phyloP scores from a whole-genome alignment of 805 yeast species.

The Candida hispaniensis region DNA sequence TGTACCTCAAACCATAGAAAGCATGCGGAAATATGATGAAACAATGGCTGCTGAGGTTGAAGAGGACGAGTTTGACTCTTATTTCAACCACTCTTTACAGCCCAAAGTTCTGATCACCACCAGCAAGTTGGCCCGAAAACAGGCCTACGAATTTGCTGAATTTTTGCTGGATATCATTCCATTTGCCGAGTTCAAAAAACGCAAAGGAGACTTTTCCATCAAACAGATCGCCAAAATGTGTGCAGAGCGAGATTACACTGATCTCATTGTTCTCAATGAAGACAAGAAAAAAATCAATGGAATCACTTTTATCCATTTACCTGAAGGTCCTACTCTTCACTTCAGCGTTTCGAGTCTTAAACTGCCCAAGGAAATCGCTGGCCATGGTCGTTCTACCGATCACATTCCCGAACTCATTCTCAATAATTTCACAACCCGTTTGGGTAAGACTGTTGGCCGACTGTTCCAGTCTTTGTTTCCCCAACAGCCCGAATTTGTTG shows the following conservation, averaged over 20 bases:
- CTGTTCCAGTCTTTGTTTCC: slow-evolving; percentile 89
- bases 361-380: slow-evolving; percentile 63
- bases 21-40: slow-evolving; percentile 78
- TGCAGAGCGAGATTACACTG: slow-evolving; percentile 74
- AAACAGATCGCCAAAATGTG: slow-evolving; percentile 81
- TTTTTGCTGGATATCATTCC: slow-evolving; percentile 76
- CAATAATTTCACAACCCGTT: slow-evolving; percentile 83
- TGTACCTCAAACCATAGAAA: slow-evolving; percentile 73
- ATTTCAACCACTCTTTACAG: slow-evolving; percentile 42
- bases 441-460: slow-evolving; percentile 89
- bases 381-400: slow-evolving; percentile 84
- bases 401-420: slow-evolving; percentile 87
- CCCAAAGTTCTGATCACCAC: slow-evolving; percentile 91
- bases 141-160: slow-evolving; percentile 86
- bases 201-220: slow-evolving; percentile 75
- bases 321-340: slow-evolving; percentile 91
- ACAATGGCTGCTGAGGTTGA: slow-evolving; percentile 44
- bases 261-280: slow-evolving; percentile 81
- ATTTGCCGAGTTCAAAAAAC: slow-evolving; percentile 71
- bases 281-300: slow-evolving; percentile 90
- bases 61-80: slow-evolving; percentile 44
- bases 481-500: slow-evolving; percentile 84
- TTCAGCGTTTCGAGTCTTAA: slow-evolving; percentile 71
- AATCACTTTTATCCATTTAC: slow-evolving; percentile 82
- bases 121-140: slow-evolving; percentile 70